Conservation (phyloP, 805 yeast genomes). For the Suhomyces canberraensis region DNA sequence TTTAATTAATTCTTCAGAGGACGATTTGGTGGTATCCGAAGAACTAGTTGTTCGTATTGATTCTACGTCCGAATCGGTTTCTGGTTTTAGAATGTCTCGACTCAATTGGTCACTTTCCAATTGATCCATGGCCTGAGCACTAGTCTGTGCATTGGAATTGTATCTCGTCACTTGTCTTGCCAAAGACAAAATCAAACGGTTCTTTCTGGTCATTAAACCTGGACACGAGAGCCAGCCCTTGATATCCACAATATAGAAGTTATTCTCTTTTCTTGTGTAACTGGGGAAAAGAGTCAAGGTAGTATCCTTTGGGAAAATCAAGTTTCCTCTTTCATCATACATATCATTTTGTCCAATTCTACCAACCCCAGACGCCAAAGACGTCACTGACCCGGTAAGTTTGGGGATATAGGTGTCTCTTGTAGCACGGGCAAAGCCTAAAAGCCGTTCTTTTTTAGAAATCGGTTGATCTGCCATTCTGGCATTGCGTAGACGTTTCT, state of each 20-base stretch:
- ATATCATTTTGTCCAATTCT: slow-evolving; percentile 11
- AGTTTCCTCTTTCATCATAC: slow-evolving; percentile 26
- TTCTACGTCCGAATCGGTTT: slow-evolving; percentile 5
- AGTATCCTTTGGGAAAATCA: slow-evolving; percentile 54
- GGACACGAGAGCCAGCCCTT: slow-evolving; percentile 74
- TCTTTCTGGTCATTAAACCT: slow-evolving; percentile 68
- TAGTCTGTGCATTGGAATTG: slow-evolving; percentile 11
- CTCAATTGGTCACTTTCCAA: slow-evolving; percentile 24
- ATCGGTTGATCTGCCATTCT: slow-evolving; percentile 11
- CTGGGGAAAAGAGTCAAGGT: slow-evolving; percentile 49
- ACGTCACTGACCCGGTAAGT: slow-evolving; percentile 46
- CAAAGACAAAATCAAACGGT: slow-evolving; percentile 61
- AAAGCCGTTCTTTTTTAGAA: slow-evolving; percentile 45
- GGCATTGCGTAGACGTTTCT: slow-evolving; percentile 14
- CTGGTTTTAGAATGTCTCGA: slow-evolving; percentile 19
- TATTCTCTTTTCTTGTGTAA: slow-evolving; percentile 26
- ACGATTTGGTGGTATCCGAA: neutral
- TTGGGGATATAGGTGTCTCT: slow-evolving; percentile 57
- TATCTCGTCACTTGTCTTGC: slow-evolving; percentile 63
- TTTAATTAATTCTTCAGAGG: slow-evolving; percentile 48
- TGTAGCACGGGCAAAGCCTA: slow-evolving; percentile 52
- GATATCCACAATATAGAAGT: slow-evolving; percentile 48
- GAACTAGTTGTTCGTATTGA: neutral
- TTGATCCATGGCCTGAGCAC: slow-evolving; percentile 20
- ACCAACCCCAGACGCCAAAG: slow-evolving; percentile 45